These are phyloP conservation scores for Pueraria montana DNA, from an alignment of 306 rosid genomes.

Conservation along the genomic window DNA sequence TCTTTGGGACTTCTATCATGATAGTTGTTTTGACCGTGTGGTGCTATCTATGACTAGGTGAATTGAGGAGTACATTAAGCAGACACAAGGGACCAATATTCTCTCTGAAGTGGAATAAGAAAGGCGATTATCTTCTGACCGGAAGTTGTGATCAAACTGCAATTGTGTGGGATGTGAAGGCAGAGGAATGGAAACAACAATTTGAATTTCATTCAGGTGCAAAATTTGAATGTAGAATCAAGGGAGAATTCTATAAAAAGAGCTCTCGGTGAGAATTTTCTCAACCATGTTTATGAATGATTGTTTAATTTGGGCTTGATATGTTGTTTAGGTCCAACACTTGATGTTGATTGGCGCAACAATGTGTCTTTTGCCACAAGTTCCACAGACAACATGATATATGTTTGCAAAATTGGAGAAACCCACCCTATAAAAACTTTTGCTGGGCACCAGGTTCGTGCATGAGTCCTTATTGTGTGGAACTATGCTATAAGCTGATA, in stretches of 20 bases:
- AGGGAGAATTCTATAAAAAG: conserved; percentile 7
- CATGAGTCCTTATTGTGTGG: conserved; percentile 11
- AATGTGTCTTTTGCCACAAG: conserved; percentile 92
- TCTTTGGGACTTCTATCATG: neutral
- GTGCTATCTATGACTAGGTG: conserved; percentile 67
- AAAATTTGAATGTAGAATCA: conserved; percentile 22
- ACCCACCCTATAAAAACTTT: conserved; percentile 77
- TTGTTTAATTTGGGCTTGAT: conserved; percentile 44
- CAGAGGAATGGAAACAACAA: conserved; percentile 91
- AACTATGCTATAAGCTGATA: neutral
- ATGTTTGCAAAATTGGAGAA: conserved; percentile 94
- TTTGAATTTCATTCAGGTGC: conserved; percentile 93
- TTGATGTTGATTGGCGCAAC: conserved; percentile 98
- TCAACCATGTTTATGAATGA: conserved; percentile 9
- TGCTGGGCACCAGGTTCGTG: conserved; percentile 89
- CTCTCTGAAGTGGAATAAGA: conserved; percentile 95
- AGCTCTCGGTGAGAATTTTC: conserved; percentile 34
- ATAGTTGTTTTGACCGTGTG: conserved; percentile 22
- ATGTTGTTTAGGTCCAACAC: conserved; percentile 80
- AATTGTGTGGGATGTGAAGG: conserved; percentile 94
- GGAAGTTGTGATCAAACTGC: conserved; percentile 98
- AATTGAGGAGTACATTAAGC: conserved; percentile 78
- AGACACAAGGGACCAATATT: conserved; percentile 95
- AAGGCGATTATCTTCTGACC: conserved; percentile 93
- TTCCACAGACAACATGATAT: conserved; percentile 87